Evolutionary conservation across 2,329 filamentous ascomycete species (phyloP), one percentile per base, ranked within the genome.

Genomic region (Fusarium newnesense): DNA sequence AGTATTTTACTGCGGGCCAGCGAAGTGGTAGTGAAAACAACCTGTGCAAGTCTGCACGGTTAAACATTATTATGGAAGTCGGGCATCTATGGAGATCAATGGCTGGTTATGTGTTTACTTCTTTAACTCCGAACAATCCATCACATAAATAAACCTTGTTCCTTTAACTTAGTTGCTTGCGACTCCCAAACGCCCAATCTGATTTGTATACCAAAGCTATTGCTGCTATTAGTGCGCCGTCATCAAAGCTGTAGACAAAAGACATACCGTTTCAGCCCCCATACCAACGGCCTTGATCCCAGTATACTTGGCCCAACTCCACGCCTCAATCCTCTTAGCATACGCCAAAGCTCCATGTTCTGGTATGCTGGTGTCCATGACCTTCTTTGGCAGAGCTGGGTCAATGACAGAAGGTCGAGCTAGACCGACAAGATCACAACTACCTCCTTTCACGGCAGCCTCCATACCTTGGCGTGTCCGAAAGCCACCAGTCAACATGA

Each of bases 401-500:
- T 60, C 44, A 2, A 60, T 39, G 6, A 60, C 36, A 2, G 57
- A 52, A 0, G 57, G 36, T 11, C 44, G 26, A 40, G 57, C 57
- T 1, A 60, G 1, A 6, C 57, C 57, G 1, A 60, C 57, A 0
- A 60, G 18, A 30, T 60, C 46, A 36, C 58, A 60, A 7, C 46
- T 60, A 1, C 37, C 47, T 13, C 46, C 58, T 0, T 32, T 53
- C 4, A 60, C 30, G 1, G 58, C 37, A 28, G 58, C 30, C 10
- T 60, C 58, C 58, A 54, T 60, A 5, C 58, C 58, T 4, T 54
- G 58, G 0, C 47, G 58, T 19, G 47, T 54, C 10, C 58, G 58
- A 34, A 60, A 60, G 10, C 58, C 58, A 10, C 57, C 57, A 9
- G 57, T 60, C 16, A 60, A 5, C 57, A 60, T 60, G 3, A 54